Percentiles rank a stretch among this genome's conserved stretches.
These are phyloP conservation scores for Pistacia vera DNA, from an alignment of 345 rosid genomes.

Conservation along the genomic window DNA sequence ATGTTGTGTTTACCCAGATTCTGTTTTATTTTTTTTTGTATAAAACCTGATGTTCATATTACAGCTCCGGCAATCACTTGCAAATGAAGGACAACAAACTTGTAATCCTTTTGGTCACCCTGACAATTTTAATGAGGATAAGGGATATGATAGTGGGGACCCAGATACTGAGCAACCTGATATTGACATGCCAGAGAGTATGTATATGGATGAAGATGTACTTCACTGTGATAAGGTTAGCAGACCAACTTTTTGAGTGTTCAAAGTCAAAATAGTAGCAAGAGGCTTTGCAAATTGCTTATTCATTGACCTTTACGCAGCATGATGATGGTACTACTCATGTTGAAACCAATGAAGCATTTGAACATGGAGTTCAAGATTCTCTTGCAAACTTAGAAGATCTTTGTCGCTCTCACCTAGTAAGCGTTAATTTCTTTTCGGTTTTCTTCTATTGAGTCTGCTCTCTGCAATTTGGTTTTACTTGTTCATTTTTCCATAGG, in stretches of 20 bases:
- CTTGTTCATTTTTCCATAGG: neutral
- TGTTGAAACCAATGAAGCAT: constrained; percentile 40
- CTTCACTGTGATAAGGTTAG: constrained; percentile 42
- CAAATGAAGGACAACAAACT: constrained; percentile 43
- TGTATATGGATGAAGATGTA: constrained; percentile 58
- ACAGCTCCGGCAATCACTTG: constrained; percentile 79
- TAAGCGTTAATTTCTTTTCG: constrained; percentile 34
- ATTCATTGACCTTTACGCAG: constrained; percentile 31
- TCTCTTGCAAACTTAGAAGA: constrained; percentile 85
- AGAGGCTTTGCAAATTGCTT: constrained; percentile 14
- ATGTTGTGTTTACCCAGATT: neutral
- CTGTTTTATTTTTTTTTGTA: constrained; percentile 9
- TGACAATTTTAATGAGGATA: constrained; percentile 38
- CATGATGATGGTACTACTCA: constrained; percentile 37
- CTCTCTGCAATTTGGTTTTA: neutral
- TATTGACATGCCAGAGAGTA: constrained; percentile 49
- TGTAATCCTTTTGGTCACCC: constrained; percentile 37
- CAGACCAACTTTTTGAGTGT: constrained; percentile 10
- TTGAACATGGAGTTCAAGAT: constrained; percentile 39
- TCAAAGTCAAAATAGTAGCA: constrained; percentile 1
- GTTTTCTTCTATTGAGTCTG: neutral
- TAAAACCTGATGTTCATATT: constrained; percentile 28
- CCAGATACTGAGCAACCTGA: constrained; percentile 55
- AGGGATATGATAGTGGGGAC: constrained; percentile 48
- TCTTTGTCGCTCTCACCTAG: constrained; percentile 95